Conservation (phyloP, 352 stramenopile species). For the Phytophthora syringae region DNA sequence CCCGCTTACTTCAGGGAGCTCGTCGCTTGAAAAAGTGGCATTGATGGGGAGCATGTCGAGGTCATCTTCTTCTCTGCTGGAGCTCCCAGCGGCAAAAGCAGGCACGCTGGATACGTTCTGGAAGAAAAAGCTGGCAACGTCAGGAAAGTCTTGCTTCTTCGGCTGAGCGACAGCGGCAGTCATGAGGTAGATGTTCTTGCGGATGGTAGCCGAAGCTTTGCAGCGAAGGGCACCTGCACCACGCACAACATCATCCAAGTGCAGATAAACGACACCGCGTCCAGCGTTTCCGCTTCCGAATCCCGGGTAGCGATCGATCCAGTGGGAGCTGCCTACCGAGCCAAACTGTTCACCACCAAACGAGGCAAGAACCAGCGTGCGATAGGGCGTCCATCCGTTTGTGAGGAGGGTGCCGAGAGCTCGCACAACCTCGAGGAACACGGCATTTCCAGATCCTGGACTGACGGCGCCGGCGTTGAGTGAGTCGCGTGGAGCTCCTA, state of each 20-base stretch:
- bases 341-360: conserved; percentile 86
- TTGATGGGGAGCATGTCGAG: conserved; percentile 64
- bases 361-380: conserved; percentile 76
- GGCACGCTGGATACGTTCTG: conserved; percentile 17
- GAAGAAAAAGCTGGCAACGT: conserved; percentile 62
- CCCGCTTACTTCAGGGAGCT: conserved; percentile 57
- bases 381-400: conserved; percentile 79
- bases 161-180: conserved; percentile 72
- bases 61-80: conserved; percentile 41
- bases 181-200: conserved; percentile 82
- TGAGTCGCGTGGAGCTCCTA: conserved; percentile 72
- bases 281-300: conserved; percentile 53
- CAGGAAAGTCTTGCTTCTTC: conserved; percentile 49
- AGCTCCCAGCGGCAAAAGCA: conserved; percentile 18
- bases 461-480: conserved; percentile 68
- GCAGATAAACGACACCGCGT: conserved; percentile 76
- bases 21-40: conserved; percentile 67
- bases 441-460: conserved; percentile 76
- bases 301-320: conserved; percentile 79
- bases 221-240: conserved; percentile 68
- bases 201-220: conserved; percentile 72
- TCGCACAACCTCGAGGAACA: conserved; percentile 77
- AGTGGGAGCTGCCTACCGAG: conserved; percentile 79
- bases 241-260: conserved; percentile 76
- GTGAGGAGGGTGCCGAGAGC: conserved; percentile 65